Conservation (phyloP, 1,284 basidiomycete genomes). For the Trametes pubescens region DNA sequence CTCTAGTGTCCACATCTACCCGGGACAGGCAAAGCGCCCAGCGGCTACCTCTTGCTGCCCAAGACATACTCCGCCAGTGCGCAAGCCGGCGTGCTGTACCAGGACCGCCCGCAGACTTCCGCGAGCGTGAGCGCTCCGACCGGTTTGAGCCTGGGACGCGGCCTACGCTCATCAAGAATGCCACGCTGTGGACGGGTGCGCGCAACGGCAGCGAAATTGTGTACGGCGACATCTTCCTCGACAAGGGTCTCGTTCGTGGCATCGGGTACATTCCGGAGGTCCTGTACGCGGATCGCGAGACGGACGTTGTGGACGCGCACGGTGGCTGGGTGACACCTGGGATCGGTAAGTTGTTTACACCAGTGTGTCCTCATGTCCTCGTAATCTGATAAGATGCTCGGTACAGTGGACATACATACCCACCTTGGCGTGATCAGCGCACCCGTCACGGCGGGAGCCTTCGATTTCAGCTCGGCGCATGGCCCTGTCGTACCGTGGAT, state of each 20-base stretch:
- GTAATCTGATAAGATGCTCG: not conserved
- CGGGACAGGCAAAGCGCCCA: slow-evolving; percentile 19
- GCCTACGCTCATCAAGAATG: slow-evolving; percentile 78
- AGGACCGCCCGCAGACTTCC: slow-evolving; percentile 60
- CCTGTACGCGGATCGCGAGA: slow-evolving; percentile 46
- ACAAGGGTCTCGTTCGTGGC: slow-evolving; percentile 64
- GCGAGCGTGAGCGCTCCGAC: slow-evolving; percentile 68
- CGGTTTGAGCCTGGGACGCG: slow-evolving; percentile 74
- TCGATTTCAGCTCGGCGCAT: slow-evolving; percentile 63
- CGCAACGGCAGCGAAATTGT: slow-evolving; percentile 71
- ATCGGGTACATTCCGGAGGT: slow-evolving; percentile 60
- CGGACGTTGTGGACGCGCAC: slow-evolving; percentile 61
- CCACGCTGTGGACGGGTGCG: slow-evolving; percentile 82
- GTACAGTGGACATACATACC: slow-evolving; percentile 78
- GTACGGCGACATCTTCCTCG: slow-evolving; percentile 65
- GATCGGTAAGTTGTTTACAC: slow-evolving; percentile 49
- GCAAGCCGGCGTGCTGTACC: slow-evolving; percentile 51
- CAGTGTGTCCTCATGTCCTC: too few relatives aligned
- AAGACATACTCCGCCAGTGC: slow-evolving; percentile 57
- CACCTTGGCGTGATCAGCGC: slow-evolving; percentile 77
- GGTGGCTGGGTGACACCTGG: slow-evolving; percentile 77
- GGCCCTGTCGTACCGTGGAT: slow-evolving; percentile 58
- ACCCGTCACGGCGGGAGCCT: slow-evolving; percentile 56
- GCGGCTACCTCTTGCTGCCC: slow-evolving; percentile 53
- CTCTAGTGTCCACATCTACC: slow-evolving; percentile 22